Base-by-base conservation (phyloP, 2,329 filamentous ascomycete species). In the Talaromyces sp. region DNA sequence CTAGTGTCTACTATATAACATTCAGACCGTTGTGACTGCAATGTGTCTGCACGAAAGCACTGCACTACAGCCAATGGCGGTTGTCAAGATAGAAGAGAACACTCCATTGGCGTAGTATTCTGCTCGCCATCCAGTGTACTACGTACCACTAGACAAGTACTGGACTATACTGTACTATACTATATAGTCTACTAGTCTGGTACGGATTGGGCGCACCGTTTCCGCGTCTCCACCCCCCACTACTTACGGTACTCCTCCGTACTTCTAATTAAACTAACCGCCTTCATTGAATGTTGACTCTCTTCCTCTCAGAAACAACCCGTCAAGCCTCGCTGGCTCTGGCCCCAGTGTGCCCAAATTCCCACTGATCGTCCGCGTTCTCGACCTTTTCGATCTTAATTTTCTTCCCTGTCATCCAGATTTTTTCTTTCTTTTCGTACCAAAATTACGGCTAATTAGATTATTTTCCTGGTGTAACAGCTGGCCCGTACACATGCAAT, bases 141-240 rank as follows among this genome's bases (percentile, higher is more conserved):
- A n/a, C n/a, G n/a, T n/a, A n/a, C n/a, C n/a, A n/a, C n/a, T n/a
- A n/a, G n/a, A n/a, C n/a, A n/a, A n/a, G n/a, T n/a, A n/a, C n/a
- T n/a, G n/a, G n/a, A n/a, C n/a, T n/a, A n/a, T n/a, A n/a, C n/a
- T n/a, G n/a, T n/a, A n/a, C n/a, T n/a, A n/a, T n/a, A n/a, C n/a
- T n/a, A n/a, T n/a, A n/a, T n/a, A n/a, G n/a, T n/a, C n/a, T n/a
- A n/a, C n/a, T n/a, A n/a, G n/a, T n/a, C n/a, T n/a, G 63, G 56
- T 36, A 58, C 61, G 54, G 54, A 63, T 63, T 56, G 61, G 1
- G 51, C 61, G 59, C 59, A 62, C 60, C 60, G 60, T 62, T 54
- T 62, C 60, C 60, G 60, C 60, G 15, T 58, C 59, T 53, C 59
- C 59, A 62, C 58, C 56, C 56, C 38, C 56, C 56, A 40, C 34